Percentiles rank a stretch among this genome's conserved stretches.
Evolutionary conservation across 2,329 filamentous ascomycete genomes (phyloP).

Genomic region (Neoascochyta sp.): DNA sequence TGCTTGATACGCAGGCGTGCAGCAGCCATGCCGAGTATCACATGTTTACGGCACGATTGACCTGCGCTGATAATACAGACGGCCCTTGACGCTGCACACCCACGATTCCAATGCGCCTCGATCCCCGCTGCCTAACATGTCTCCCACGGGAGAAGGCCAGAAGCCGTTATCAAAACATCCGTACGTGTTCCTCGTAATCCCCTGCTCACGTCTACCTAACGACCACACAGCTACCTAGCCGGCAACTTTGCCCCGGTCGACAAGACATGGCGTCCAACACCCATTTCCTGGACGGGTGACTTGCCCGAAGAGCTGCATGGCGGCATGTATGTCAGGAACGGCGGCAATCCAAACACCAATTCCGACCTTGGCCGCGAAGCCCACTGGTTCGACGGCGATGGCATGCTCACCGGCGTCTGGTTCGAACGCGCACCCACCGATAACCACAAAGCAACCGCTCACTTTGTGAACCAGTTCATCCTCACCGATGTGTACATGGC

Average conservation of each 20-base stretch:
- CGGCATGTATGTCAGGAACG: conserved; percentile 70
- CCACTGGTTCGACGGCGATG: conserved; percentile 74
- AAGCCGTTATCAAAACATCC: conserved; percentile 38
- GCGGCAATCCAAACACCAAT: conserved; percentile 64
- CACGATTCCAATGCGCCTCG: conserved; percentile 12
- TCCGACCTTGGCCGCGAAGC: conserved; percentile 58
- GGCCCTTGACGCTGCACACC: too few species aligned
- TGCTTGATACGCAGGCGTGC: too few species aligned
- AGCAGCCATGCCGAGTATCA: conserved; percentile 6
- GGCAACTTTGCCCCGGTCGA: conserved; percentile 69
- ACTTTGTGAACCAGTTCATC: conserved; percentile 68
- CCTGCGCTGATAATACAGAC: too few species aligned
- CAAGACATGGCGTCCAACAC: conserved; percentile 52
- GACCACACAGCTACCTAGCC: conserved; percentile 51
- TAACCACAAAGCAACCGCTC: conserved; percentile 48
- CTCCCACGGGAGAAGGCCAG: conserved; percentile 13
- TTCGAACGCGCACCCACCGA: conserved; percentile 48
- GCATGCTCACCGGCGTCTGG: conserved; percentile 66
- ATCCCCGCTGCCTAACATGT: conserved; percentile 18
- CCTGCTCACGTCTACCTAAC: conserved; percentile 3
- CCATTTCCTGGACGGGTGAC: conserved; percentile 54
- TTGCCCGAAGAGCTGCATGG: conserved; percentile 64
- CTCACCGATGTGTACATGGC: conserved; percentile 64
- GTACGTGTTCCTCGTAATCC: conserved; percentile 21
- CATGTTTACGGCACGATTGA: conserved; percentile 3